Evolutionary conservation across 1,284 basidiomycete species (phyloP), one percentile per base, ranked within the genome.

Genomic region (Cryptococcus sp.): DNA sequence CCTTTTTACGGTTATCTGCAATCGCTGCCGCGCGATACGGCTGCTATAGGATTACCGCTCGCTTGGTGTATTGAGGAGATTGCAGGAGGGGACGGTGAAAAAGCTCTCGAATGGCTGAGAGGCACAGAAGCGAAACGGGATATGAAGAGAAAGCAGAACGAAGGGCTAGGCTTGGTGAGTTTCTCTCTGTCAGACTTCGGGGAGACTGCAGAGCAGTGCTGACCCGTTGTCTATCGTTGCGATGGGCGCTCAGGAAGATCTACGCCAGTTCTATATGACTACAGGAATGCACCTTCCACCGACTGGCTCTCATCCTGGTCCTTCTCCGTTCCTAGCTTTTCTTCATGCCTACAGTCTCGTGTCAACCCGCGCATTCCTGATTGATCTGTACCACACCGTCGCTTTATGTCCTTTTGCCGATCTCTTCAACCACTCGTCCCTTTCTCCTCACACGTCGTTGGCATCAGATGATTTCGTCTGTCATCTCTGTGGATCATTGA

Each of bases 321-420:
- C 64, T 0, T 71, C 75, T 3, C 76, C 82, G 1, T 74, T 88
- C 55, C 60, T 75, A 19, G 84, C 83, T 3, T 92, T 89, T 69
- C 80, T 84, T 54, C 82, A 84, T 58, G 87, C 90, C 1, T 94
- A 88, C 78, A 84, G 86, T 3, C 83, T 95, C 27, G 90, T 94
- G 43, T 89, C 87, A 11, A 91, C 91, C 3, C 83, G 93, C 42
- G 88, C 93, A 0, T 97, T 97, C 78, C 79, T 90, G 53, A 86
- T 94, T 54, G 93, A 96, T 74, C 83, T 86, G 4, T 93, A 87
- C 74, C 91, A 94, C 75, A 86, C 87, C 1, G 81, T 93, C 20
- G 85, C 89, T 1, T 89, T 97, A 84, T 90, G 93, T 15, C 92
- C 93, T 1, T 84, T 94, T 60, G 91, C 92, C 27, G 93, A 95